A percentile compares a stretch with the other conserved stretches of the same genome.
These are phyloP conservation scores for Isabelozyma gotoi DNA, from an alignment of 805 yeast genomes.

Conservation along the genomic window DNA sequence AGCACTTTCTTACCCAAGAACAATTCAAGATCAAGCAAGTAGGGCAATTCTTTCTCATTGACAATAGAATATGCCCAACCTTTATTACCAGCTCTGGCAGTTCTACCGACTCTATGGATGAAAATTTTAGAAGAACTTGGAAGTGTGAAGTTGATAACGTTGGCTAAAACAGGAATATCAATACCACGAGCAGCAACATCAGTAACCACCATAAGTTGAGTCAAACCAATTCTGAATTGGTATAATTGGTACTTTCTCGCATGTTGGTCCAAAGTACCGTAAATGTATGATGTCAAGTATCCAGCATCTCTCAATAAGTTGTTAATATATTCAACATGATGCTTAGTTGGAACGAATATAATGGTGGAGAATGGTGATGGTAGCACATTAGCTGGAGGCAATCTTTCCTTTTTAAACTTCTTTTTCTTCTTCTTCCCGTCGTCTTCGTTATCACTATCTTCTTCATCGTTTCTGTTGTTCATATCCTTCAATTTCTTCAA, in stretches of 20 bases:
- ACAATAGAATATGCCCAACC: conserved; percentile 98
- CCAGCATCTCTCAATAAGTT: conserved; percentile 72
- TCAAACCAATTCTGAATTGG: conserved; percentile 80
- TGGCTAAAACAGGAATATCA: conserved; percentile 94
- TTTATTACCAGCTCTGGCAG: conserved; percentile 97
- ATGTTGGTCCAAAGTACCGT: conserved; percentile 92
- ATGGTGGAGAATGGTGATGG: conserved; percentile 89
- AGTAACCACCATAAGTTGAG: conserved; percentile 89
- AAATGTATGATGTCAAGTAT: conserved; percentile 83
- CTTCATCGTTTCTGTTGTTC: conserved; percentile 52
- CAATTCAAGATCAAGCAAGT: conserved; percentile 83
- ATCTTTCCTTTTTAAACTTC: conserved; percentile 50
- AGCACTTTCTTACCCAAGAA: conserved; percentile 83
- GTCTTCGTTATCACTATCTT: conserved; percentile 35
- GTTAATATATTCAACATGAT: conserved; percentile 92
- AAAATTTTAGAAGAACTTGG: conserved; percentile 93
- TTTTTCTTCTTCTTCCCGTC: conserved; percentile 36
- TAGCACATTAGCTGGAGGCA: conserved; percentile 78
- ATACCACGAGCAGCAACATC: conserved; percentile 99
- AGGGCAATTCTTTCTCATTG: conserved; percentile 83
- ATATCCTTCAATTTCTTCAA: conserved; percentile 49
- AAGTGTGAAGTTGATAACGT: conserved; percentile 86
- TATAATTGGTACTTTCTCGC: conserved; percentile 89
- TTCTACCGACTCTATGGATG: conserved; percentile 97
- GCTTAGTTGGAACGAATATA: conserved; percentile 94